Conservation (phyloP, 495 filamentous ascomycete genomes). For the Bathelium albidoporum region DNA sequence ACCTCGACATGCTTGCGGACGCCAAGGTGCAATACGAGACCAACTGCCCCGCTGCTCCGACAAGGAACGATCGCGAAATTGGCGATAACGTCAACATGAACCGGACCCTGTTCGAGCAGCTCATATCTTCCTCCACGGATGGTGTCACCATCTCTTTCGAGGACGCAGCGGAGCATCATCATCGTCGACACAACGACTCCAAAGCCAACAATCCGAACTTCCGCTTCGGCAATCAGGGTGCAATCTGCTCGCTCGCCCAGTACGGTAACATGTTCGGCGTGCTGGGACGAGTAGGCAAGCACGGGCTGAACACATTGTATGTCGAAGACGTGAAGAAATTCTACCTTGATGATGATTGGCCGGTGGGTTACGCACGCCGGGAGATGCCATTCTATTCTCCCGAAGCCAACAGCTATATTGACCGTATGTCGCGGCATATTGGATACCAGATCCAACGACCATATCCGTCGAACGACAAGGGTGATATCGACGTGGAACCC, state of each 20-base stretch:
- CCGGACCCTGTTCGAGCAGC: not conserved
- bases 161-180: constrained; percentile 1
- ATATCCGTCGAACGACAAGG: not conserved
- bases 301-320: not conserved
- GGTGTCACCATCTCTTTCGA: not conserved
- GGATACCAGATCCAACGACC: constrained; percentile 1
- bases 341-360: constrained; percentile 2
- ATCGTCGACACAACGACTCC: constrained; percentile 1
- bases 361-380: not conserved
- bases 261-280: constrained; percentile 1
- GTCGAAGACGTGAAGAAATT: constrained; percentile 1
- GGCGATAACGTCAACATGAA: constrained; percentile 1
- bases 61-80: constrained; percentile 3
- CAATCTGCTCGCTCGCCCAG: not conserved
- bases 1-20: not conserved
- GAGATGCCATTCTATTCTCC: constrained; percentile 3
- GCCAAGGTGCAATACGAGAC: not conserved
- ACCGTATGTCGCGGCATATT: constrained; percentile 2
- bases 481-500: not conserved
- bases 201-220: constrained; percentile 2
- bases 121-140: not conserved
- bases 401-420: constrained; percentile 1
- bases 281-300: not conserved
- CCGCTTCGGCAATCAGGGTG: constrained; percentile 1
- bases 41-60: not conserved